A percentile compares a stretch with the other conserved stretches of the same genome.
Evolutionary conservation across 305 asterid species (phyloP).

Genomic region (Fraxinus albicans): DNA sequence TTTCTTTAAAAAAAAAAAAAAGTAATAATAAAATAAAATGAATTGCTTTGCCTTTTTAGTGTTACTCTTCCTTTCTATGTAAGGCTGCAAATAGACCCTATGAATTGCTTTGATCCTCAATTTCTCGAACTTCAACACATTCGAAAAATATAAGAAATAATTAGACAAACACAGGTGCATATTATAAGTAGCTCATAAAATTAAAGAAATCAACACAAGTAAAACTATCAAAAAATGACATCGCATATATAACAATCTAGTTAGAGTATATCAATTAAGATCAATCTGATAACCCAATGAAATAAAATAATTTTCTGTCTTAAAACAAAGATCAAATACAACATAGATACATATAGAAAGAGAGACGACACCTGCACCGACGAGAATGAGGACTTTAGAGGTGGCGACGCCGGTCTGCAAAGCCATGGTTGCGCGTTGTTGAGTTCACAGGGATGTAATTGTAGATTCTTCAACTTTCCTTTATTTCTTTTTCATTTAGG

Average conservation of each 20-base stretch:
- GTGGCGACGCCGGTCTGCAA: constrained; percentile 76
- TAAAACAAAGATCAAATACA: background rate
- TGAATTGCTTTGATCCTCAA: constrained; percentile 12
- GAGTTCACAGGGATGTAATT: background rate
- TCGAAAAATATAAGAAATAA: constrained; percentile 1
- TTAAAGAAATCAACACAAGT: background rate
- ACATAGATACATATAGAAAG: background rate
- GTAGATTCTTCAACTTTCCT: background rate
- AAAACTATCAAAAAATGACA: constrained; percentile 1
- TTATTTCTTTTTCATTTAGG: background rate
- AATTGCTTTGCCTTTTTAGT: background rate
- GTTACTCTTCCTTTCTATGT: constrained; percentile 4
- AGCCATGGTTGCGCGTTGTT: constrained; percentile 49
- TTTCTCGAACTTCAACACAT: constrained; percentile 10
- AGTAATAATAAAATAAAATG: background rate
- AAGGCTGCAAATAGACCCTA: constrained; percentile 13
- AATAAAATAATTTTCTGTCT: background rate
- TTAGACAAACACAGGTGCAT: constrained; percentile 13
- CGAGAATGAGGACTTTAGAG: constrained; percentile 71
- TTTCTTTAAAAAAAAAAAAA: background rate
- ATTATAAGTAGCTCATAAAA: constrained; percentile 9
- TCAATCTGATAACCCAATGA: constrained; percentile 21
- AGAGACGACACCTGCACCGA: constrained; percentile 60
- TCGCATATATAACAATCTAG: constrained; percentile 1
- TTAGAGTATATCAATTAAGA: constrained; percentile 9